Evolutionary conservation across 345 rosid genomes (phyloP).

Genomic region (Combretum micranthum): DNA sequence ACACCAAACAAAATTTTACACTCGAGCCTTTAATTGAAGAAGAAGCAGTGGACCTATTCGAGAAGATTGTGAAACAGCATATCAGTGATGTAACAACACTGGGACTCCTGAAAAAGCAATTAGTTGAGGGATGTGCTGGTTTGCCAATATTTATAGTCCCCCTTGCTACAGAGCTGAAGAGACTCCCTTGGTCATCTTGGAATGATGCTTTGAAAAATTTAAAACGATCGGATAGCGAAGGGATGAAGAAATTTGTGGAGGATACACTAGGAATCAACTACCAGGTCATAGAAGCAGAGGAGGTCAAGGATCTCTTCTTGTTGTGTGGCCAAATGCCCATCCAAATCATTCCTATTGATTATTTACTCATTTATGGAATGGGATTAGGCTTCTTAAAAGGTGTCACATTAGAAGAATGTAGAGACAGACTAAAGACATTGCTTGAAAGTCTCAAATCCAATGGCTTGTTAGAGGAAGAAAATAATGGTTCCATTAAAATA

Average conservation of each 20-base stretch:
- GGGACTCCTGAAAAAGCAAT: no score
- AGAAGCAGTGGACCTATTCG: no score
- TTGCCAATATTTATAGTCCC: no score
- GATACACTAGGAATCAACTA: background rate
- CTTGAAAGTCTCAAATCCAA: constrained; percentile 11
- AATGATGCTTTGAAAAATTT: background rate
- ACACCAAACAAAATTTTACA: no score
- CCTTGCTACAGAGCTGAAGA: no score
- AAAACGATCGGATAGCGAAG: background rate
- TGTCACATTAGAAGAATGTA: constrained; percentile 1
- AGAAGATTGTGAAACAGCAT: no score
- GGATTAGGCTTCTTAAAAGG: constrained; percentile 15
- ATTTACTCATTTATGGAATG: constrained; percentile 8
- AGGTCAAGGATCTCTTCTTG: background rate
- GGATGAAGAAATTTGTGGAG: background rate
- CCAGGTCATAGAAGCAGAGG: background rate
- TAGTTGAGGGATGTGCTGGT: no score
- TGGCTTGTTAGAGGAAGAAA: constrained; percentile 13
- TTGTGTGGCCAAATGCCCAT: background rate
- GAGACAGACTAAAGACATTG: background rate
- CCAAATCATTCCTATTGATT: background rate
- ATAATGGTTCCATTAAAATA: constrained; percentile 2
- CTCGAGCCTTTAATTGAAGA: no score
- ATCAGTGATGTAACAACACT: no score
- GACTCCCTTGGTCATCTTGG: background rate